These are phyloP conservation scores for Cadophora luteo-olivacea DNA, from an alignment of 2,329 filamentous ascomycete species.

Conservation along the genomic window DNA sequence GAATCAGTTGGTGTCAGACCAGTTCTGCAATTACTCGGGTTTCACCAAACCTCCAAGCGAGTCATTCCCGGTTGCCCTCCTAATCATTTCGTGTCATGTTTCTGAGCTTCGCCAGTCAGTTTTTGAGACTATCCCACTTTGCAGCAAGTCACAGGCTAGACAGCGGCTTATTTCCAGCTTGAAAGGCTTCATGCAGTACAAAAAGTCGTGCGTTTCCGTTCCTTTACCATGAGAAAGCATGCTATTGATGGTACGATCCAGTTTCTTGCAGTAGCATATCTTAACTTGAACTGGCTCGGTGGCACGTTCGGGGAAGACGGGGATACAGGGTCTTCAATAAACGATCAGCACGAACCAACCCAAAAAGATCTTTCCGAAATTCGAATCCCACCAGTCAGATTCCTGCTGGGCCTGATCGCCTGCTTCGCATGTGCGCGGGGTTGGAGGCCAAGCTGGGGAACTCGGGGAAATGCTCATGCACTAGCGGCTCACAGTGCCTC, in stretches of 20 bases:
- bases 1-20: too few species aligned
- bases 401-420: not conserved
- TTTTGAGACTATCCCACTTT: too few species aligned
- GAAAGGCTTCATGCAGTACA: too few species aligned
- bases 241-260: not conserved
- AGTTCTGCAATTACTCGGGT: too few species aligned
- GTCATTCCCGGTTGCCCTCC: too few species aligned
- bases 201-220: not conserved
- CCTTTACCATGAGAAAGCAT: not conserved
- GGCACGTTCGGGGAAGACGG: not conserved
- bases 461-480: not conserved
- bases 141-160: too few species aligned
- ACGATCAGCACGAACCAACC: not conserved
- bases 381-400: constrained; percentile 7
- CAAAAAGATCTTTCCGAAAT: not conserved
- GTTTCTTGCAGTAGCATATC: constrained; percentile 1
- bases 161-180: too few species aligned
- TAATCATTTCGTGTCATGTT: too few species aligned
- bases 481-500: not conserved
- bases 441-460: constrained; percentile 7
- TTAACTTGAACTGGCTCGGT: not conserved
- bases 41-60: too few species aligned
- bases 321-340: not conserved
- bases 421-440: not conserved
- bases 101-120: too few species aligned